phyloP scores from a whole-genome alignment of 768 basidiomycete genomes.

The Tubosaeta sp. region DNA sequence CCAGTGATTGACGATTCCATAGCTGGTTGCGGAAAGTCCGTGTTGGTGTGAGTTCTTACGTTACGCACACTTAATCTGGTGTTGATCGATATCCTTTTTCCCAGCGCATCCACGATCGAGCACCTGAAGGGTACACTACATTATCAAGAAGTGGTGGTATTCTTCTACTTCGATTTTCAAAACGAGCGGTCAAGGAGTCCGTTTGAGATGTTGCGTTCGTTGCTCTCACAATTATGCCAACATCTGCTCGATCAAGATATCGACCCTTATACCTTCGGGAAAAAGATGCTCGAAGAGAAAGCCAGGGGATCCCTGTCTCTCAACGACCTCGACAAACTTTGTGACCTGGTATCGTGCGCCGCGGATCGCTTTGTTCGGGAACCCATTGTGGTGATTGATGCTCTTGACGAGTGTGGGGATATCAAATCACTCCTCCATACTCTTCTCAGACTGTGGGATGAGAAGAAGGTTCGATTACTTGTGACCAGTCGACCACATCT shows the following conservation, averaged over 20 bases:
- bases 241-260: not conserved
- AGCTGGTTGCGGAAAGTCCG: not conserved
- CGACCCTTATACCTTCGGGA: not conserved
- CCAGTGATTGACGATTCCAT: not conserved
- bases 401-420: not conserved
- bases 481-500: too few species aligned
- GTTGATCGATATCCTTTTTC: not conserved
- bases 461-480: not conserved
- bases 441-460: not conserved
- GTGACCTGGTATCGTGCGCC: not conserved
- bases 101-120: not conserved
- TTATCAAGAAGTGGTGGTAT: not conserved
- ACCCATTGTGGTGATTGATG: slow-evolving; percentile 4
- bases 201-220: too few species aligned
- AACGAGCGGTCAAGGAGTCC: too few species aligned
- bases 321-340: not conserved
- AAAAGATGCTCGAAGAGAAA: not conserved
- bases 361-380: not conserved
- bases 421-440: not conserved
- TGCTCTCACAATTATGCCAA: not conserved
- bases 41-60: not conserved
- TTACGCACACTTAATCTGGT: not conserved
- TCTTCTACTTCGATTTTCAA: not conserved
- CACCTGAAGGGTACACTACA: not conserved
- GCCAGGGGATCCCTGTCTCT: not conserved